Percentiles rank a stretch among this genome's conserved stretches.
phyloP scores from a whole-genome alignment of 805 yeast genomes.

The Saccharomyces jurei region DNA sequence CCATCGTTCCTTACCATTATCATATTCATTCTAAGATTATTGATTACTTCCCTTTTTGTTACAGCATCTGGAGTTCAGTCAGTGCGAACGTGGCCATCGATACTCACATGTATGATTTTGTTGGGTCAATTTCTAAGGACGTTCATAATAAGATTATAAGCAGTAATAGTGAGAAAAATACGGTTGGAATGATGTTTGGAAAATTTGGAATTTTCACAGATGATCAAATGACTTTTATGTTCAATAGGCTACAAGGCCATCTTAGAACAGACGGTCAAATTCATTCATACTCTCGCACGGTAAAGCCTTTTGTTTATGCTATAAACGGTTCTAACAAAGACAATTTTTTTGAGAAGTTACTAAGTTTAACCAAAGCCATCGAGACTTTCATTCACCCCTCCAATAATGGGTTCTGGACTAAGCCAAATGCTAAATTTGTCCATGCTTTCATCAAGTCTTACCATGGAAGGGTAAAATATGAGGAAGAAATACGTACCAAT shows the following conservation, averaged over 20 bases:
- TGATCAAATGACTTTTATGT: conserved; percentile 51
- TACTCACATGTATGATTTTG: conserved; percentile 52
- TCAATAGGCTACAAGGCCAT: conserved; percentile 45
- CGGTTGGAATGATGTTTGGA: conserved; percentile 31
- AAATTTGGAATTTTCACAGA: conserved; percentile 56
- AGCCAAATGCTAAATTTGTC: conserved; percentile 57
- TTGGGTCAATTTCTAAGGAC: conserved; percentile 52
- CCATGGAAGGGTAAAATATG: conserved; percentile 49
- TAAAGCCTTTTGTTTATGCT: conserved; percentile 46
- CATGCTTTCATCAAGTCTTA: conserved; percentile 50
- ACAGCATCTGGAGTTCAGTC: conserved; percentile 62
- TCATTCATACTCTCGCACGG: conserved; percentile 40
- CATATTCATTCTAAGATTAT: conserved; percentile 35
- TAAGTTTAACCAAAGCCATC: conserved; percentile 54
- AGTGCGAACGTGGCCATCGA: conserved; percentile 46
- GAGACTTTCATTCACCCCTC: conserved; percentile 89
- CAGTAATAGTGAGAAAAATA: conserved; percentile 8
- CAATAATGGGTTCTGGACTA: conserved; percentile 83
- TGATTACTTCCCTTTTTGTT: conserved; percentile 56
- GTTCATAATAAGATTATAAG: conserved; percentile 30
- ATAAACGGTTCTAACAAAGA: conserved; percentile 44
- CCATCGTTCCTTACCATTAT: conserved; percentile 43
- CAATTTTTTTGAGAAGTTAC: conserved; percentile 42
- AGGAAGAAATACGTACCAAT: conserved; percentile 29
- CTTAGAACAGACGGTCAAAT: conserved; percentile 32